Percentiles rank a stretch among this genome's conserved stretches.
These are phyloP conservation scores for Salvia sclarea DNA, from an alignment of 305 asterid genomes.

Conservation along the genomic window DNA sequence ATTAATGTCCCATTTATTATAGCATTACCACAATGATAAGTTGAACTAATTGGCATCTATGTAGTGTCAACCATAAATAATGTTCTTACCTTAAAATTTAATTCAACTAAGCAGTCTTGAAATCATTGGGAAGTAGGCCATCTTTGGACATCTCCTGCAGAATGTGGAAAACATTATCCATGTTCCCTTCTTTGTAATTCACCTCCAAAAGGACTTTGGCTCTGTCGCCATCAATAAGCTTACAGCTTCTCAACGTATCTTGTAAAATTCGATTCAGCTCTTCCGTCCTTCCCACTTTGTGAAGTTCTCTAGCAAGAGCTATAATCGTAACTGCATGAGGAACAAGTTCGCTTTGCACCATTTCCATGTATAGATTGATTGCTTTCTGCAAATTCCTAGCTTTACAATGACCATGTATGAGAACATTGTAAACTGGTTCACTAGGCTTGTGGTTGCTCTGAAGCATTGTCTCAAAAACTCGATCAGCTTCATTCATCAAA, in stretches of 20 bases:
- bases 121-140: conserved; percentile 80
- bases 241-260: conserved; percentile 60
- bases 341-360: conserved; percentile 49
- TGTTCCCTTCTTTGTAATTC: conserved; percentile 76
- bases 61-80: not conserved
- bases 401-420: conserved; percentile 79
- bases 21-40: not conserved
- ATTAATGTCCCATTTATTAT: not conserved
- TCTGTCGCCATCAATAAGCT: conserved; percentile 61
- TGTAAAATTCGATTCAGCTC: conserved; percentile 54
- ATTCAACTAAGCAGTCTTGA: conserved; percentile 30
- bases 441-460: conserved; percentile 51
- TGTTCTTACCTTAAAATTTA: not conserved
- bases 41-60: not conserved
- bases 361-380: conserved; percentile 55
- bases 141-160: conserved; percentile 79
- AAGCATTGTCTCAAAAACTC: conserved; percentile 60
- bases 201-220: conserved; percentile 71
- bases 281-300: conserved; percentile 55
- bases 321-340: conserved; percentile 71
- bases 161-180: conserved; percentile 68
- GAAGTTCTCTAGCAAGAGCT: conserved; percentile 64
- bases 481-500: conserved; percentile 75
- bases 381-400: conserved; percentile 60
- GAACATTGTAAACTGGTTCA: conserved; percentile 63